Base-by-base conservation (phyloP, 805 yeast genomes). In the Nakazawaea wickerhamii region DNA sequence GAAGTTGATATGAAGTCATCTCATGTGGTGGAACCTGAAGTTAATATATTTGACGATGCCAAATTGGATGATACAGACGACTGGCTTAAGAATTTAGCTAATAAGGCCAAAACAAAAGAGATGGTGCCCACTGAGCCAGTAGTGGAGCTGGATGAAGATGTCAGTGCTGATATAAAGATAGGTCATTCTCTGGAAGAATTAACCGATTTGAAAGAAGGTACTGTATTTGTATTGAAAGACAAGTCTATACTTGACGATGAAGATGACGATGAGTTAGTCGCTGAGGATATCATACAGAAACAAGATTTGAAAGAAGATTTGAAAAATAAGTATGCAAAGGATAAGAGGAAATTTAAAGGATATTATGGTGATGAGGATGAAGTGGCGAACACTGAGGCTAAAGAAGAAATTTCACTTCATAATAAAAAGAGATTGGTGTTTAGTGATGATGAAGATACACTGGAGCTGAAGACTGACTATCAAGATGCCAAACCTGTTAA, bases 161-260 rank as follows among this genome's bases (percentile, higher is more conserved):
- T 67, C 7, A 53, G 61, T 5, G n/a, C 14, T 8, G 67, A 64
- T 1, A 33, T 73, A 13, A 64, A 62, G 30, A 64, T 80, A 3
- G 73, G 68, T 0, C 84, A 79, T 54, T 57, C 60, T 26, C 30
- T 63, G 9, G 53, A 54, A n/a, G 71, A 70, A n/a, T 52, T 79
- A 9, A 49, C 53, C 2, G 52, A 55, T 11, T 49, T 70, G 1
- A 19, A 46, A 3, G 49, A 60, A n/a, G 65, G 68, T 5, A 74
- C 67, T 1, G 64, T 82, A 3, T 60, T 84, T 40, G 83, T 89
- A 0, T 61, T 84, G 38, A 70, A 76, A 37, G 86, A 80, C 48
- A 50, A 56, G n/a, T 58, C 60, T 18, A 47, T 73, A 13, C 48
- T 67, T 13, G 68, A 55, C 28, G 67, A 54, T 22, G 55, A 51